Conservation (phyloP, 73 alveolate genomes). For the Paramecium biaurelia region DNA sequence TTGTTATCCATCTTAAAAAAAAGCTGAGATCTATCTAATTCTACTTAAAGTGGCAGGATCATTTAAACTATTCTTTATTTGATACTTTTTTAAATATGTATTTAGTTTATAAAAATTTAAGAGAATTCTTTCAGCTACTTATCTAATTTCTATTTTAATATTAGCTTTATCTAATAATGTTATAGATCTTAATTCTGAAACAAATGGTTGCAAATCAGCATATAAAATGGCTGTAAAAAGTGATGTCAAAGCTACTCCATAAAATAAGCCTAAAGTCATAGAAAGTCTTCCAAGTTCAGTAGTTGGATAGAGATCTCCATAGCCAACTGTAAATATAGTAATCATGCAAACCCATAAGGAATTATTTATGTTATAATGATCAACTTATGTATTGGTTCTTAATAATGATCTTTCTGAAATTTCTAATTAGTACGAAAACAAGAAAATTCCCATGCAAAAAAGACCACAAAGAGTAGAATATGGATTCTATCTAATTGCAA, state of each 20-base stretch:
- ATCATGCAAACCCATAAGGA: constrained; percentile 22
- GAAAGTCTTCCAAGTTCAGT: constrained; percentile 51
- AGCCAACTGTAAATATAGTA: constrained; percentile 32
- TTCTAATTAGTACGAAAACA: constrained; percentile 3
- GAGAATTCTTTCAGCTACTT: background rate
- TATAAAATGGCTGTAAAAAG: background rate
- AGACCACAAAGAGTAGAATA: background rate
- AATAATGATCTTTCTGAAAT: background rate
- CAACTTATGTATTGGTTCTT: background rate
- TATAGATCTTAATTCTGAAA: background rate
- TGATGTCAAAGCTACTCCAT: constrained; percentile 31
- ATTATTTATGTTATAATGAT: background rate
- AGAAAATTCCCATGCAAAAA: background rate
- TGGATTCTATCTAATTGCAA: background rate
- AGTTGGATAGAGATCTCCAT: constrained; percentile 43
- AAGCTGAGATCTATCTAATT: background rate
- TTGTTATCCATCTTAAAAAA: background rate
- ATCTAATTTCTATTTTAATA: background rate
- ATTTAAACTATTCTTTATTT: background rate
- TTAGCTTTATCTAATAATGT: constrained; percentile 10
- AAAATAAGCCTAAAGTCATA: background rate
- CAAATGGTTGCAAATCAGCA: background rate
- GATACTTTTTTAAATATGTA: background rate
- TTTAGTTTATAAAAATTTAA: background rate
- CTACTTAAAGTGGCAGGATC: background rate